Evolutionary conservation across 78 protist species (phyloP), one percentile per base, ranked within the genome.

Genomic region (Isochrysis galbana): DNA sequence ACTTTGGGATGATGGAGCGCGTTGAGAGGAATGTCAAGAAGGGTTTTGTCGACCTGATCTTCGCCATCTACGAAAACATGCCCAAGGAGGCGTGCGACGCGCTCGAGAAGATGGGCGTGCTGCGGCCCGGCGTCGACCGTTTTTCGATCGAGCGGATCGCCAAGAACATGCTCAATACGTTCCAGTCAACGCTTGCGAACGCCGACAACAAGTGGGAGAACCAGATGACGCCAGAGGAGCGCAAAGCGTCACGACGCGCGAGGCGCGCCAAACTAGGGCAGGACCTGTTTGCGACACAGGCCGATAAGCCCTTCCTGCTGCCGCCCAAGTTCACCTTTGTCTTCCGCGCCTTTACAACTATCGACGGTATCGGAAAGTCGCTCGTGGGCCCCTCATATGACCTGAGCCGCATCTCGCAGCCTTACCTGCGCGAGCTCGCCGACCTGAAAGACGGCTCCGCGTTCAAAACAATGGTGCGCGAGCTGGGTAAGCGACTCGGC

Each of bases 361-460:
- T 87, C 48, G 91, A 87, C 29, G 91, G 91, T 23, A 87, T 87
- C 48, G 91, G 91, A 0, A 54, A 87, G 91, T 0, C 36, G 0
- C 69, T 89, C 4, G 4, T 2, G n/a, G 36, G n/a, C 46, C 19
- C 4, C 29, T 5, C 44, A 19, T 89, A 89, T 61, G 92, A 89
- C 86, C 54, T 89, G 19, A 36, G 41, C 19, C 74, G 78, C 55
- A 32, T 89, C 46, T 41, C 92, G 17, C 83, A 41, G 29, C 92
- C 83, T 11, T 89, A 89, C 86, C 55, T 89, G 32, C 92, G 83
- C 39, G 48, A 89, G 86, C 92, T 89, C 72, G 46, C 55, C 32
- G 67, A 61, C 29, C n/a, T 89, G 36, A 34, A 39, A 34, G 74
- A 89, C 67, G 92, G 92, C 39, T 34, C 45, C 67, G 86, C 47